Conservation (phyloP, 805 yeast genomes). For the Nakazawaea pomicola region DNA sequence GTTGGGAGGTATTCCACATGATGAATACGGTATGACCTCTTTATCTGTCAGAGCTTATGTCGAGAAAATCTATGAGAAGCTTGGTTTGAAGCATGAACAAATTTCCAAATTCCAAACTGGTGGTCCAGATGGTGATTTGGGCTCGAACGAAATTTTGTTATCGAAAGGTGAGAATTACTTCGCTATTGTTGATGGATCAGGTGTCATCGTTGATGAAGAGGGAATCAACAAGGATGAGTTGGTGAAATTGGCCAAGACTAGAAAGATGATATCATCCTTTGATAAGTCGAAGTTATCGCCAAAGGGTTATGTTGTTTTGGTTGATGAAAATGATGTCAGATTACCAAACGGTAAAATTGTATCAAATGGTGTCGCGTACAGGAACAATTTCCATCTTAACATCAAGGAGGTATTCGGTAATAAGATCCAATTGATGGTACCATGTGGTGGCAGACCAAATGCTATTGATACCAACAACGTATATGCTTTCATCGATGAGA, state of each 20-base stretch:
- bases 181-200: slow-evolving; percentile 92
- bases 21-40: slow-evolving; percentile 96
- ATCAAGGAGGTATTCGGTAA: slow-evolving; percentile 58
- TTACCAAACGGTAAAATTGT: slow-evolving; percentile 76
- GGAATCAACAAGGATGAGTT: slow-evolving; percentile 84
- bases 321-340: slow-evolving; percentile 75
- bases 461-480: slow-evolving; percentile 89
- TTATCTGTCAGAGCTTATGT: slow-evolving; percentile 90
- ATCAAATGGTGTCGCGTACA: slow-evolving; percentile 80
- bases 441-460: slow-evolving; percentile 99
- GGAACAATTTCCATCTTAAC: slow-evolving; percentile 85
- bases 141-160: slow-evolving; percentile 88
- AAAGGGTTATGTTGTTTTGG: slow-evolving; percentile 76
- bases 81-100: slow-evolving; percentile 50
- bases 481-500: slow-evolving; percentile 59
- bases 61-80: slow-evolving; percentile 78
- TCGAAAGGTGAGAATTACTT: slow-evolving; percentile 81
- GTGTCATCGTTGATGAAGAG: slow-evolving; percentile 87
- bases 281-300: slow-evolving; percentile 62
- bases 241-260: slow-evolving; percentile 66
- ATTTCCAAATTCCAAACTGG: slow-evolving; percentile 91
- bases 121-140: slow-evolving; percentile 98
- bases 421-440: slow-evolving; percentile 81
- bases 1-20: slow-evolving; percentile 97
- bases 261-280: slow-evolving; percentile 69